Evolutionary conservation across 495 filamentous ascomycete species (phyloP), one percentile per base, ranked within the genome.

Genomic region (Penicillium ucsense): DNA sequence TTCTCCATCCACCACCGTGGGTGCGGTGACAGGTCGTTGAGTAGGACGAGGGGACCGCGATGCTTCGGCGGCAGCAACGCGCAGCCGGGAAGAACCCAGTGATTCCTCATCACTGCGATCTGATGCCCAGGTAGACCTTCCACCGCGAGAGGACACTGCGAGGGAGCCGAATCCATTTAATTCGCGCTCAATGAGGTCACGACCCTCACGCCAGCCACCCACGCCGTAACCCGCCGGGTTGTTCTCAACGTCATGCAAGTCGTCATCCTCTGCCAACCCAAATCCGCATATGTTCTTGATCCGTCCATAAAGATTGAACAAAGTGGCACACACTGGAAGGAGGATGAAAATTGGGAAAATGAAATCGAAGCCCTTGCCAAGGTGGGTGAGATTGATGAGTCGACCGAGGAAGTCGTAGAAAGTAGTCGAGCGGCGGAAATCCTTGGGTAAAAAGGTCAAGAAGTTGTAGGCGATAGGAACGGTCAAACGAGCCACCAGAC

Each of bases 401-500:
- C 78, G 63, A 20, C 92, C 92, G 3, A 98, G 74, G 57, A 98
- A 94, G 32, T 77, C 62, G 60, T 94, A 92, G 66, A 95, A 98
- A 0, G 84, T 79, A 6, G 89, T 95, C 10, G 66, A 57, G 36
- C 72, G 60, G 56, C 85, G 88, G 33, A 91, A 71, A 5, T 63
- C 67, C 27, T 68, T 76, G 5, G 84, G 82, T 12, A 95, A 62
- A 54, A 96, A 89, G 3, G 89, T 94, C 61, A 94, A 76, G 59
- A 98, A 96, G 64, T 98, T 96, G 75, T 94, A 96, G 12, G 87
- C 82, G 11, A 97, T 76, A 3, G 92, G 92, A 4, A 96, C 89
- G 32, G 86, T 94, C 31, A 98, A 76, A 43, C 86, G 82, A 6
- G 92, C 90, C 30, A 95, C 85, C 53, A 95, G 86, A 31, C 83